phyloP scores from a whole-genome alignment of 805 yeast species.

The Candida vartiovaarae region DNA sequence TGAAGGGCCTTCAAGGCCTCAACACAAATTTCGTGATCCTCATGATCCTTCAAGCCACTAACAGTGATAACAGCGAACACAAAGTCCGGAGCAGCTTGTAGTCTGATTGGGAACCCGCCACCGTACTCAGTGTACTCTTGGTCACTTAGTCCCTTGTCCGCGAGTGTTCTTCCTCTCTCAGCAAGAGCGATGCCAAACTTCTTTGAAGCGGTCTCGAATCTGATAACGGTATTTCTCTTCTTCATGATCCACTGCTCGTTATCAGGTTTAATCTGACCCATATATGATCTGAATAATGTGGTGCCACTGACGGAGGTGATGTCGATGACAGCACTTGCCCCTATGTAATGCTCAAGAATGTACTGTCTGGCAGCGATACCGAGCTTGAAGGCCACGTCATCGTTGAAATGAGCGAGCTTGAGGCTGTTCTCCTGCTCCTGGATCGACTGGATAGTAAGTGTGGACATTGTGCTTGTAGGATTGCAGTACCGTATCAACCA shows the following conservation, averaged over 20 bases:
- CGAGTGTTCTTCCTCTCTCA: slow-evolving; percentile 29
- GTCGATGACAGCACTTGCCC: slow-evolving; percentile 34
- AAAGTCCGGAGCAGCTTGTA: slow-evolving; percentile 22
- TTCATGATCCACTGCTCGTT: slow-evolving; percentile 49
- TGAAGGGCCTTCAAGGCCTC: slow-evolving; percentile 17
- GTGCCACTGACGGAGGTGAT: slow-evolving; percentile 40
- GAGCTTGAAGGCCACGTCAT: slow-evolving; percentile 34
- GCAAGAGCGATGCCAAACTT: slow-evolving; percentile 38
- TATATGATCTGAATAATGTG: slow-evolving; percentile 36
- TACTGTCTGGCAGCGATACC: slow-evolving; percentile 35
- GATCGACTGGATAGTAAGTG: neutral
- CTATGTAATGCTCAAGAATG: slow-evolving; percentile 25
- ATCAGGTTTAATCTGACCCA: slow-evolving; percentile 31
- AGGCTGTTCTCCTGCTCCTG: slow-evolving; percentile 2
- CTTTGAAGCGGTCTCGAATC: slow-evolving; percentile 43
- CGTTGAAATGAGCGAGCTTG: slow-evolving; percentile 1
- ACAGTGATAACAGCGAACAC: slow-evolving; percentile 44
- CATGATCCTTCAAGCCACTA: slow-evolving; percentile 49
- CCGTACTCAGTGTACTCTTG: slow-evolving; percentile 47
- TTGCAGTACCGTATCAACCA: too few relatives aligned
- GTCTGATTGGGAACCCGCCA: slow-evolving; percentile 46
- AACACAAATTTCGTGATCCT: slow-evolving; percentile 46
- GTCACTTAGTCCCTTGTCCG: slow-evolving; percentile 33
- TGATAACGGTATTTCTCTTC: slow-evolving; percentile 40
- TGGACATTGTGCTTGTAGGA: neutral